Evolutionary conservation across 2,329 filamentous ascomycete species (phyloP), one percentile per base, ranked within the genome.

Genomic region (Pestalotiopsis sp.): DNA sequence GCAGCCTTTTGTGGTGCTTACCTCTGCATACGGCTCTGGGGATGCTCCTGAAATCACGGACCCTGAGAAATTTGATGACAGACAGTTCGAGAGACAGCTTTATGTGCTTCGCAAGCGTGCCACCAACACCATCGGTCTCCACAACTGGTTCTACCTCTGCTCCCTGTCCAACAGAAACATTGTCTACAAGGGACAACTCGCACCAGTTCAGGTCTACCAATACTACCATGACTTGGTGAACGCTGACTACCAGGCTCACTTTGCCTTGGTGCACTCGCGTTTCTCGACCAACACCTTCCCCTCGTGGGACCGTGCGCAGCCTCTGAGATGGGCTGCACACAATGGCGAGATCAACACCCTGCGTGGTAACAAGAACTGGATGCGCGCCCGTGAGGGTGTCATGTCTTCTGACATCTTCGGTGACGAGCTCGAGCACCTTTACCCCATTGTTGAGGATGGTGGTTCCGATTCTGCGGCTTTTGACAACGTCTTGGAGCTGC

Each of bases 111-210:
- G 95, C 79, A 99, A 99, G 88, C 93, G 94, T 76, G 92, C 95
- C 66, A 97, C 95, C 62, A 94, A 98, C 85, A 92, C 94, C 76
- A 96, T 98, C 79, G 95, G 95, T 69, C 88, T 98, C 68, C 94
- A 97, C 82, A 98, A 98, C 82, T 98, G 95, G 95, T 98, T 98
- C 87, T 98, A 98, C 81, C 87, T 98, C 69, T 98, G 95, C 87
- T 97, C 94, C 64, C 85, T 98, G 74, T 96, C 91, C 81, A 98
- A 97, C 90, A 95, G 95, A 84, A 98, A 98, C 85, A 98, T 98
- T 83, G 93, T 98, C 70, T 98, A 98, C 88, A 98, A 98, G 88
- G 95, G 95, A 72, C 96, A 98, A 81, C 87, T 98, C 73, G 92
- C 95, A 59, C 95, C 95, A 27, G 90, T 95, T 38, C 95, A 98